These are phyloP conservation scores for Cinnamomum micranthum DNA, from an alignment of 164 flowering plant genomes.

Conservation along the genomic window DNA sequence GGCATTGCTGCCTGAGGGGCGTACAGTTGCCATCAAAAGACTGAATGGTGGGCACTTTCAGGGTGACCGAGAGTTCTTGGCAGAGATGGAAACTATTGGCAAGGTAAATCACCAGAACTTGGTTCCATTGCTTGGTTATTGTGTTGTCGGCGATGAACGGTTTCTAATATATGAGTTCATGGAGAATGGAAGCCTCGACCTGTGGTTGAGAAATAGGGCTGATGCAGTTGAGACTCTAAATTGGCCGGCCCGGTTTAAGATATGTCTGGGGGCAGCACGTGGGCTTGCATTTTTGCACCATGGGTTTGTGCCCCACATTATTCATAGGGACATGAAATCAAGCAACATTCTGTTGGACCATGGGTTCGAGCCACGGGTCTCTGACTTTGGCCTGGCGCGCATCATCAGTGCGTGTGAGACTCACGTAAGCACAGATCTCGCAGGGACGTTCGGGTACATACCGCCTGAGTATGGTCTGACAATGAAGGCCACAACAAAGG, in stretches of 20 bases:
- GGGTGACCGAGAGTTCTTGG: conserved; percentile 57
- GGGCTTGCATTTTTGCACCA: conserved; percentile 71
- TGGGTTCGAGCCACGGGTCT: conserved; percentile 48
- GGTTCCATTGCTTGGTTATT: conserved; percentile 56
- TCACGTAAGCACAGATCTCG: conserved; percentile 60
- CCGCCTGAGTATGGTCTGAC: conserved; percentile 67
- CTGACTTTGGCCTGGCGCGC: conserved; percentile 69
- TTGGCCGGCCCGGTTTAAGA: conserved; percentile 58
- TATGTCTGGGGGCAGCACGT: conserved; percentile 54
- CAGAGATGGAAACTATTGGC: conserved; percentile 72
- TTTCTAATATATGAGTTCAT: conserved; percentile 57
- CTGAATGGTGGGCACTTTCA: conserved; percentile 45
- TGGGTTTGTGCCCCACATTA: conserved; percentile 63
- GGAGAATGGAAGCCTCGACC: conserved; percentile 71
- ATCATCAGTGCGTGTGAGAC: conserved; percentile 66
- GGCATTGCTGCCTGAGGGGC: conserved; percentile 47
- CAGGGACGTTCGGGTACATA: conserved; percentile 64
- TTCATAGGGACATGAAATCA: conserved; percentile 69
- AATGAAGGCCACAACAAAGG: conserved; percentile 54
- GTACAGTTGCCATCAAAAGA: conserved; percentile 50
- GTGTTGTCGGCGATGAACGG: conserved; percentile 51
- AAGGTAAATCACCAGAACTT: conserved; percentile 60
- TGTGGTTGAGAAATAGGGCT: conserved; percentile 56
- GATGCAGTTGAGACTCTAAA: conserved; percentile 48
- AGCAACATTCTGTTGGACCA: conserved; percentile 54